Conservation (phyloP, 2,329 filamentous ascomycete genomes). For the Aureobasidium sp. region DNA sequence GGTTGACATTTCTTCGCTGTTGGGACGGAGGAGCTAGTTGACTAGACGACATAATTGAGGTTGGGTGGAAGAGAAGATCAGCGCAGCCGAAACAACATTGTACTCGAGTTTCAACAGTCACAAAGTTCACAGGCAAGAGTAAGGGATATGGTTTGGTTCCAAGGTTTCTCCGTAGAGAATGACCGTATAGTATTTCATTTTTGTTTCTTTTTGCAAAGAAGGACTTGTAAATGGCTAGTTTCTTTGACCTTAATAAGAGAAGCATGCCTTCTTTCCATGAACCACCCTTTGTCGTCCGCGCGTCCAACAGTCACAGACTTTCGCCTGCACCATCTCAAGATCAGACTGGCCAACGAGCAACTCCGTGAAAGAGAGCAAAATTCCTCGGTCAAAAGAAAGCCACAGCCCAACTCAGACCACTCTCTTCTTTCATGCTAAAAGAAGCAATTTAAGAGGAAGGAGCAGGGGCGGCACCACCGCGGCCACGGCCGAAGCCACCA, state of each 20-base stretch:
- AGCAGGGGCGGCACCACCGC: slow-evolving; percentile 59
- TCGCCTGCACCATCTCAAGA: slow-evolving; percentile 7
- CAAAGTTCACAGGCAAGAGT: not conserved
- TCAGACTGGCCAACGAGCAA: not conserved
- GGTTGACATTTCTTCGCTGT: too few relatives aligned
- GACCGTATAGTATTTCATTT: slow-evolving; percentile 2
- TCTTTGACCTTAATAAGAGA: not conserved
- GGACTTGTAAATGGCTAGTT: not conserved
- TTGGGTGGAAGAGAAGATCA: not conserved
- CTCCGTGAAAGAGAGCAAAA: not conserved
- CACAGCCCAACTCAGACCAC: not conserved
- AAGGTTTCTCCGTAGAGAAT: slow-evolving; percentile 3
- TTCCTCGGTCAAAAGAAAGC: not conserved
- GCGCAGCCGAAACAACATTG: not conserved
- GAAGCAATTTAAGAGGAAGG: slow-evolving; percentile 30
- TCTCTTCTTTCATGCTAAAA: not conserved
- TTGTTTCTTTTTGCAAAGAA: slow-evolving; percentile 7
- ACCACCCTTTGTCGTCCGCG: not conserved
- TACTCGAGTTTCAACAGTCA: not conserved
- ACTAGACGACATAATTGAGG: too few relatives aligned
- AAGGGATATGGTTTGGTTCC: not conserved
- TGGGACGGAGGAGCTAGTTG: too few relatives aligned
- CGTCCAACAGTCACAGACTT: not conserved
- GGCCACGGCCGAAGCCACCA: slow-evolving; percentile 60
- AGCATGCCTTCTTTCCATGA: not conserved